These are phyloP conservation scores for Penicillium canariense DNA, from an alignment of 495 filamentous ascomycete species.

Conservation along the genomic window DNA sequence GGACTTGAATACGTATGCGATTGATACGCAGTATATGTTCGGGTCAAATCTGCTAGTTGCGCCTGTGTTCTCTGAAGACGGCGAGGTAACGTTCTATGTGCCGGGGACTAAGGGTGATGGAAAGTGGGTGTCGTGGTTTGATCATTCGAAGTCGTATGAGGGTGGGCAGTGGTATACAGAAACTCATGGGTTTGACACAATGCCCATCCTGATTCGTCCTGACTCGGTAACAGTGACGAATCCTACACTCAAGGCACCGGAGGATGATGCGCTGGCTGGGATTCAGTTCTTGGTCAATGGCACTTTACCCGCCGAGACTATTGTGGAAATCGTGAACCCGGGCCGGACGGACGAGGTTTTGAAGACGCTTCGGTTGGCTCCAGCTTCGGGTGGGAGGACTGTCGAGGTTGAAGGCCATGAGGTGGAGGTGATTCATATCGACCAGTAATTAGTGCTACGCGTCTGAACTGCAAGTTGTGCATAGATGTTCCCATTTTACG, in stretches of 20 bases:
- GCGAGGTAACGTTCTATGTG: slow-evolving; percentile 61
- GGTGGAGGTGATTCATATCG: slow-evolving; percentile 19
- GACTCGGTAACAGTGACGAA: slow-evolving; percentile 38
- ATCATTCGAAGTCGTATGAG: slow-evolving; percentile 41
- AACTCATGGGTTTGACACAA: slow-evolving; percentile 41
- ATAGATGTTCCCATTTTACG: neutral
- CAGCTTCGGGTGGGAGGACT: slow-evolving; percentile 11
- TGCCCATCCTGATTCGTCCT: slow-evolving; percentile 41
- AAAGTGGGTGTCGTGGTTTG: slow-evolving; percentile 52
- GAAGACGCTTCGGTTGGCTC: slow-evolving; percentile 24
- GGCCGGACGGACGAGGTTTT: slow-evolving; percentile 32
- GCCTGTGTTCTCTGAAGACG: slow-evolving; percentile 59
- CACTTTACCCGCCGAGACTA: slow-evolving; percentile 15
- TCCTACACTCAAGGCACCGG: slow-evolving; percentile 31
- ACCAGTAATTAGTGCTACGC: neutral
- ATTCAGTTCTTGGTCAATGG: slow-evolving; percentile 43
- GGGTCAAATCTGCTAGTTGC: slow-evolving; percentile 57
- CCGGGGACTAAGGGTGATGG: slow-evolving; percentile 42
- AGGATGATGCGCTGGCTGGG: slow-evolving; percentile 36
- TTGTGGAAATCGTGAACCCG: slow-evolving; percentile 38
- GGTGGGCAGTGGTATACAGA: slow-evolving; percentile 42
- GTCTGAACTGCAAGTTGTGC: neutral
- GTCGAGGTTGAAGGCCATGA: slow-evolving; percentile 15
- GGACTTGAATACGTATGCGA: slow-evolving; percentile 57
- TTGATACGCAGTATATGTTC: slow-evolving; percentile 69